Percentiles rank a stretch among this genome's conserved stretches.
These are phyloP conservation scores for Candida verbasci DNA, from an alignment of 805 yeast species.

Conservation along the genomic window DNA sequence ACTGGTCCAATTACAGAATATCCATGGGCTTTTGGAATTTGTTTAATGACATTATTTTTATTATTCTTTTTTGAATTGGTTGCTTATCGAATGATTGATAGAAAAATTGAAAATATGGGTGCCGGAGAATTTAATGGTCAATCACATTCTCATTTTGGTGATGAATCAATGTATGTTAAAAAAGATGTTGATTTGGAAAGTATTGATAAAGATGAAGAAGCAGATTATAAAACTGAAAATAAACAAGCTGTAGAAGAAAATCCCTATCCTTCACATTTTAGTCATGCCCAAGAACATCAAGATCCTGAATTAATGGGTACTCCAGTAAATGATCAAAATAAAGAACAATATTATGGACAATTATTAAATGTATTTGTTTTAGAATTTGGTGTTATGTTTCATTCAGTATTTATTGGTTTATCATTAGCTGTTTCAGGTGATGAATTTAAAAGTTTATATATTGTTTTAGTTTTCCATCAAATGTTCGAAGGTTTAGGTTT, in stretches of 20 bases:
- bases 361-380: constrained; percentile 45
- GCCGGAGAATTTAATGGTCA: constrained; percentile 24
- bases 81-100: constrained; percentile 45
- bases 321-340: constrained; percentile 27
- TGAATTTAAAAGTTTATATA: constrained; percentile 66
- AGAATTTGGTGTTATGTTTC: constrained; percentile 80
- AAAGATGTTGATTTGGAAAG: constrained; percentile 19
- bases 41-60: constrained; percentile 46
- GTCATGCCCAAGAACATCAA: constrained; percentile 41
- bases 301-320: constrained; percentile 41
- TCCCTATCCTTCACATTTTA: constrained; percentile 37
- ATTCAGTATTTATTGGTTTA: constrained; percentile 77
- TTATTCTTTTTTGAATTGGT: constrained; percentile 50
- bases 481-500: constrained; percentile 83
- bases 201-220: constrained; percentile 5
- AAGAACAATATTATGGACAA: constrained; percentile 53
- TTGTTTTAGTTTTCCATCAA: constrained; percentile 73
- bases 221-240: background rate
- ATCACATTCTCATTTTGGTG: constrained; percentile 55
- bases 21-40: constrained; percentile 54
- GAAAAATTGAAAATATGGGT: constrained; percentile 18
- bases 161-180: constrained; percentile 26
- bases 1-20: constrained; percentile 53
- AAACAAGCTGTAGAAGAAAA: constrained; percentile 6
- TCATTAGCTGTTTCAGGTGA: constrained; percentile 75